phyloP scores from a whole-genome alignment of 768 basidiomycete genomes.

The Crassisporium funariophilum region DNA sequence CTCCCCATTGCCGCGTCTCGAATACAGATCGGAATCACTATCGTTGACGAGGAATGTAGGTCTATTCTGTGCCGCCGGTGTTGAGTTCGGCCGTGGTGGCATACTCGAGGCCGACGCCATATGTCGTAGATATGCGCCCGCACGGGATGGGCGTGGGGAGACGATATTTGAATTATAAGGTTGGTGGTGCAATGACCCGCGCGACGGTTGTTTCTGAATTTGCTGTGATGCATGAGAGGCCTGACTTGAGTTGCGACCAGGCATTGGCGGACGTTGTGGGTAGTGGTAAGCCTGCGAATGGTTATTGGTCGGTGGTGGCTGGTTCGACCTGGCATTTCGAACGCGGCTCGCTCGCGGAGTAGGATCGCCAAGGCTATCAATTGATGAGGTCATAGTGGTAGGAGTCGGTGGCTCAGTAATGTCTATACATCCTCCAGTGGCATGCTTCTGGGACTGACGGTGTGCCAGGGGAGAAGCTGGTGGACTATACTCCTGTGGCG shows the following conservation, averaged over 20 bases:
- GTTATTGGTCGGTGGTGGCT: slow-evolving; percentile 1
- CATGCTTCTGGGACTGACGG: slow-evolving; percentile 17
- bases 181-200: slow-evolving; percentile 26
- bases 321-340: slow-evolving; percentile 8
- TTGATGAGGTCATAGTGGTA: slow-evolving; percentile 35
- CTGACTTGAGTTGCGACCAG: slow-evolving; percentile 13
- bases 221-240: slow-evolving; percentile 6
- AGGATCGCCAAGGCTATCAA: slow-evolving; percentile 33
- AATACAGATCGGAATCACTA: slow-evolving; percentile 22
- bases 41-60: slow-evolving; percentile 34
- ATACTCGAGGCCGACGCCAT: slow-evolving; percentile 62
- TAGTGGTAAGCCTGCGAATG: slow-evolving; percentile 2
- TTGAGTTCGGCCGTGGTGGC: slow-evolving; percentile 38
- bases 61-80: slow-evolving; percentile 15
- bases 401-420: slow-evolving; percentile 28
- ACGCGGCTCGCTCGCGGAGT: slow-evolving; percentile 21
- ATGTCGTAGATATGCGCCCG: slow-evolving; percentile 71
- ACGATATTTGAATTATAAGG: slow-evolving; percentile 24
- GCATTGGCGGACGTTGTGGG: slow-evolving; percentile 9
- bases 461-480: slow-evolving; percentile 33
- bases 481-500: slow-evolving; percentile 30
- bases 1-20: slow-evolving; percentile 29
- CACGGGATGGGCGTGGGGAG: slow-evolving; percentile 50
- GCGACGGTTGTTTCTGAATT: slow-evolving; percentile 21
- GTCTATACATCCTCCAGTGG: slow-evolving; percentile 14